Evolutionary conservation across 495 filamentous ascomycete genomes (phyloP).

Genomic region (Penicillium antarcticum): DNA sequence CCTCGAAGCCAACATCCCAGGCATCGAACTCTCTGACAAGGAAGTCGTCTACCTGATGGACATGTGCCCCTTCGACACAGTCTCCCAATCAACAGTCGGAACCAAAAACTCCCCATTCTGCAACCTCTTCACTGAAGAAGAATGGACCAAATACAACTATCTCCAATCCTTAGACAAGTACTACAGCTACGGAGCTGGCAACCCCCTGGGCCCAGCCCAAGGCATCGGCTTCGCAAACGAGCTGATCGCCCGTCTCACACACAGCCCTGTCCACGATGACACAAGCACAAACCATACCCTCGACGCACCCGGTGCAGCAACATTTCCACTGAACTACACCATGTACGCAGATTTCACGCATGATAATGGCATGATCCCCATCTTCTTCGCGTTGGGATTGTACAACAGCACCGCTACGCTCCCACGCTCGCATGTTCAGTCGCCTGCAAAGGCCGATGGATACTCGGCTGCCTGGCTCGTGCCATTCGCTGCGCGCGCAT

Average conservation of each 20-base stretch:
- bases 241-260: constrained; percentile 73
- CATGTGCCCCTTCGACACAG: constrained; percentile 76
- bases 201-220: constrained; percentile 72
- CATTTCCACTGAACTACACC: constrained; percentile 63
- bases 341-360: constrained; percentile 87
- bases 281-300: constrained; percentile 73
- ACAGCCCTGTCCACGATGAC: constrained; percentile 59
- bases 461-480: constrained; percentile 72
- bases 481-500: constrained; percentile 72
- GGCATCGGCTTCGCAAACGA: constrained; percentile 85
- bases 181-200: constrained; percentile 74
- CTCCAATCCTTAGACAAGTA: constrained; percentile 73
- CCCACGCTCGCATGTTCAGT: constrained; percentile 44
- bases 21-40: constrained; percentile 52
- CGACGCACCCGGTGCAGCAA: constrained; percentile 48
- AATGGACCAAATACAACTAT: constrained; percentile 77
- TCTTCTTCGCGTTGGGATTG: constrained; percentile 70
- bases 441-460: constrained; percentile 45
- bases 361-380: constrained; percentile 76
- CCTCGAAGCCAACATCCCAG: constrained; percentile 59
- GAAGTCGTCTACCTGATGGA: constrained; percentile 75
- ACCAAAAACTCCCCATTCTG: constrained; percentile 62
- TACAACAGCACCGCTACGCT: constrained; percentile 59
- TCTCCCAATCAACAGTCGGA: constrained; percentile 45
- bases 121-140: constrained; percentile 59